These are phyloP conservation scores for Solanum bukasovii DNA, from an alignment of 257 asterid species.

Conservation along the genomic window DNA sequence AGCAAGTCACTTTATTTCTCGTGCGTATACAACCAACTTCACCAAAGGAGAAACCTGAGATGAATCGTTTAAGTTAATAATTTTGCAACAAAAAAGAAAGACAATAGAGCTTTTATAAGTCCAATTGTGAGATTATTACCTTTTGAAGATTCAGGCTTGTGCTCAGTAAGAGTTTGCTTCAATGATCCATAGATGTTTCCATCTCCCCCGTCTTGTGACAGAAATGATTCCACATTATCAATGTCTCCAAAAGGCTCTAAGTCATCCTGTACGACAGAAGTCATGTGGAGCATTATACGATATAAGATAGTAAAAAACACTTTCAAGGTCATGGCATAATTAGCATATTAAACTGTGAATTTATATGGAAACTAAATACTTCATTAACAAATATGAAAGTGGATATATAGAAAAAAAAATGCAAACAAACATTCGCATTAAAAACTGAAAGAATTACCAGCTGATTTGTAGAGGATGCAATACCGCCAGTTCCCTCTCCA, in stretches of 20 bases:
- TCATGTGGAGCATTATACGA: conserved; percentile 67
- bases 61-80: neutral
- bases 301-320: neutral
- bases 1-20: conserved; percentile 63
- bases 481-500: conserved; percentile 72
- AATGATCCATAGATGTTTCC: conserved; percentile 4
- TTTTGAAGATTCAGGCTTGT: conserved; percentile 16
- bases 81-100: neutral
- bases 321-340: conserved; percentile 12
- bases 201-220: conserved; percentile 69
- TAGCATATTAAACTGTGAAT: neutral
- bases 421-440: neutral
- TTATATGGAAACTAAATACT: neutral
- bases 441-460: conserved; percentile 41
- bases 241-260: conserved; percentile 95
- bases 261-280: conserved; percentile 76
- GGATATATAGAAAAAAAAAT: too few relatives aligned
- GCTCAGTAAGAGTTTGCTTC: conserved; percentile 25
- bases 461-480: conserved; percentile 84
- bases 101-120: neutral
- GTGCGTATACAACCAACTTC: conserved; percentile 75
- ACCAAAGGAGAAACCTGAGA: conserved; percentile 33
- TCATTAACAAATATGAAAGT: neutral
- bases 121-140: neutral
- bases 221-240: conserved; percentile 88